Conservation (phyloP, 768 basidiomycete genomes). For the Pulveroboletus sp. region DNA sequence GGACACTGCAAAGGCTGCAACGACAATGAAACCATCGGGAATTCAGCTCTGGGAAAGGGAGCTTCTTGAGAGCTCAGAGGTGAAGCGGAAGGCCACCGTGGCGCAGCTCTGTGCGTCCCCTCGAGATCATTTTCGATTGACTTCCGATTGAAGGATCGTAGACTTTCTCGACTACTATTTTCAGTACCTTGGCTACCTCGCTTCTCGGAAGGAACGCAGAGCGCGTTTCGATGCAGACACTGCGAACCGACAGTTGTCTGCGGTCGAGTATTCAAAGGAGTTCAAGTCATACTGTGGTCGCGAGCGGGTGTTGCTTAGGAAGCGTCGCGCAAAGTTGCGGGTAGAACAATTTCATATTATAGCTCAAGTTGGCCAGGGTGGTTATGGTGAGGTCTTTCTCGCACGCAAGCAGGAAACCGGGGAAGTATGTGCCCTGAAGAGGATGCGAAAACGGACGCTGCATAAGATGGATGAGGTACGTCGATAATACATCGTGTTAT, state of each 20-base stretch:
- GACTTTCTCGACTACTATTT: constrained; percentile 99
- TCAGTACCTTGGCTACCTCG: constrained; percentile 86
- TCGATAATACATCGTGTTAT: neutral
- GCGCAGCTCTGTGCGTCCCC: constrained; percentile 83
- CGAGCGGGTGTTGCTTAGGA: constrained; percentile 88
- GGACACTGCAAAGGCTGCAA: constrained; percentile 40
- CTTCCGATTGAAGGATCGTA: constrained; percentile 28
- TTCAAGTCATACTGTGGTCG: constrained; percentile 91
- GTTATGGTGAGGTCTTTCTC: constrained; percentile 96
- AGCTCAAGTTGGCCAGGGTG: constrained; percentile 97
- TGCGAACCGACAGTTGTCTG: constrained; percentile 51
- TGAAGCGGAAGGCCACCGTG: constrained; percentile 93
- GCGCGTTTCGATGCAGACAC: constrained; percentile 82
- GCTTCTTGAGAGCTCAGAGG: constrained; percentile 77
- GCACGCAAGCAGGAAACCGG: constrained; percentile 94
- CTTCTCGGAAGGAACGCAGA: constrained; percentile 79
- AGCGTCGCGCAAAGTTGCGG: constrained; percentile 85
- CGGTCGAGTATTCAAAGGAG: constrained; percentile 63
- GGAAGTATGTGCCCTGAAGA: constrained; percentile 95
- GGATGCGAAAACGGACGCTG: constrained; percentile 91
- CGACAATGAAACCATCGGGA: constrained; percentile 49
- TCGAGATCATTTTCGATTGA: constrained; percentile 8
- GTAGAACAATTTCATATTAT: constrained; percentile 98
- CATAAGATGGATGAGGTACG: constrained; percentile 97
- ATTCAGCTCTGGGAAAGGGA: constrained; percentile 82